A percentile compares a stretch with the other conserved stretches of the same genome.
phyloP scores from a whole-genome alignment of 305 asterid genomes.

The Ajuga reptans region DNA sequence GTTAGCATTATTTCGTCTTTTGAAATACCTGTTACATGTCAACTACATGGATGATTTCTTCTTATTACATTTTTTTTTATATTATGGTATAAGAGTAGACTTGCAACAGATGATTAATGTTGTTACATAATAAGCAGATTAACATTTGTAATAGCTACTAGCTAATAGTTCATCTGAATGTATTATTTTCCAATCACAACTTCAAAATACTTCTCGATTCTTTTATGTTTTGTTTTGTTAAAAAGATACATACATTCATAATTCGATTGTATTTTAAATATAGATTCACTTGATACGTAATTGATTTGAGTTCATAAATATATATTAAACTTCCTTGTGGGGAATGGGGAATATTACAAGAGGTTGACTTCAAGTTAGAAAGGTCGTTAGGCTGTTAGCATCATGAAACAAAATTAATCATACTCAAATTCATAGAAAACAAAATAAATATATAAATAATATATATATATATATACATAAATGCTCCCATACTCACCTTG shows the following conservation, averaged over 20 bases:
- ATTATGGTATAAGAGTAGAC: not conserved
- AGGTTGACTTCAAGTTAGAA: slow-evolving; percentile 26
- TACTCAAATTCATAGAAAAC: not conserved
- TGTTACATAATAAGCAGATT: not conserved
- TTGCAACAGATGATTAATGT: not conserved
- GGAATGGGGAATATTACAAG: slow-evolving; percentile 1
- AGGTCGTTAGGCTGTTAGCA: slow-evolving; percentile 25
- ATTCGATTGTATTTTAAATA: not conserved
- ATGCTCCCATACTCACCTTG: too few species aligned
- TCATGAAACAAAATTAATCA: slow-evolving; percentile 19
- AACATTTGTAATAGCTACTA: not conserved
- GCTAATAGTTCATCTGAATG: too few species aligned
- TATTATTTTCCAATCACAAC: not conserved
- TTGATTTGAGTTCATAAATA: not conserved
- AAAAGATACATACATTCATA: not conserved
- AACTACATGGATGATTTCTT: too few species aligned
- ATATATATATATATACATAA: too few species aligned
- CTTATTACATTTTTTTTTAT: not conserved
- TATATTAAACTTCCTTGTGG: slow-evolving; percentile 2
- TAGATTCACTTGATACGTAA: slow-evolving; percentile 6
- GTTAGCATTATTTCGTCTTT: too few species aligned
- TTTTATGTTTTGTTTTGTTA: not conserved
- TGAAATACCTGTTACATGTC: too few species aligned
- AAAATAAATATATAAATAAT: not conserved
- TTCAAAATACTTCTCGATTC: not conserved